Percentiles rank a stretch among this genome's conserved stretches.
Evolutionary conservation across 495 filamentous ascomycete genomes (phyloP).

Genomic region (Chaetomium fimeti): DNA sequence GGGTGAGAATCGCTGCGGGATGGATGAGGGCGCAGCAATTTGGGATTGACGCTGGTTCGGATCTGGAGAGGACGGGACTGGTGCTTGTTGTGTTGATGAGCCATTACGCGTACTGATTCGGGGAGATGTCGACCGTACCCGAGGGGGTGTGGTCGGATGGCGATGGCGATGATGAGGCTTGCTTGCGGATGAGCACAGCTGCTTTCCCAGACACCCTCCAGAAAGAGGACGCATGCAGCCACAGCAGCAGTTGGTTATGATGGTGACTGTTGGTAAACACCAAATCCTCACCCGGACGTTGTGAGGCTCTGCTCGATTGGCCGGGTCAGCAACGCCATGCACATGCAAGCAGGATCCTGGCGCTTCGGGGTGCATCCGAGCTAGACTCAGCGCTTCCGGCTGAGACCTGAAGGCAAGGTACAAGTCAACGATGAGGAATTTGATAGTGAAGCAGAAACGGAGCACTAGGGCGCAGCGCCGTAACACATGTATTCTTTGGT

Average conservation of each 20-base stretch:
- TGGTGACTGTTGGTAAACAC: background rate
- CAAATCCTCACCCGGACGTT: background rate
- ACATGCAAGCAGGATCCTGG: conserved; percentile 12
- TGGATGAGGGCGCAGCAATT: too few species aligned
- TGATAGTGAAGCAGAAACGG: background rate
- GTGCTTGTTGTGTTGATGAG: too few species aligned
- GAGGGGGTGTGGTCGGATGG: background rate
- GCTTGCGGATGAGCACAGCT: background rate
- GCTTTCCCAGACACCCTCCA: background rate
- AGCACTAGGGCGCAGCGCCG: background rate
- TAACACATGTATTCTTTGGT: conserved; percentile 12
- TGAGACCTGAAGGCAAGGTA: background rate
- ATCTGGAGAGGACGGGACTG: too few species aligned
- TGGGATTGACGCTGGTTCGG: too few species aligned
- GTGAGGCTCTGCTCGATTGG: conserved; percentile 20
- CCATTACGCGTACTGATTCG: too few species aligned
- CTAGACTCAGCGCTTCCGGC: background rate
- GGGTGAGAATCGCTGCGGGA: too few species aligned
- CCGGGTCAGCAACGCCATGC: conserved; percentile 1
- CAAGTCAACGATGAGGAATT: background rate
- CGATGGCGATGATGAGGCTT: background rate
- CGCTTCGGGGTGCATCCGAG: conserved; percentile 9
- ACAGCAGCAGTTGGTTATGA: background rate
- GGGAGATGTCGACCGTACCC: too few species aligned
- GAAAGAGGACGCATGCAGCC: background rate